phyloP scores from a whole-genome alignment of 331 rosid genomes.

The Spiraea crenata region DNA sequence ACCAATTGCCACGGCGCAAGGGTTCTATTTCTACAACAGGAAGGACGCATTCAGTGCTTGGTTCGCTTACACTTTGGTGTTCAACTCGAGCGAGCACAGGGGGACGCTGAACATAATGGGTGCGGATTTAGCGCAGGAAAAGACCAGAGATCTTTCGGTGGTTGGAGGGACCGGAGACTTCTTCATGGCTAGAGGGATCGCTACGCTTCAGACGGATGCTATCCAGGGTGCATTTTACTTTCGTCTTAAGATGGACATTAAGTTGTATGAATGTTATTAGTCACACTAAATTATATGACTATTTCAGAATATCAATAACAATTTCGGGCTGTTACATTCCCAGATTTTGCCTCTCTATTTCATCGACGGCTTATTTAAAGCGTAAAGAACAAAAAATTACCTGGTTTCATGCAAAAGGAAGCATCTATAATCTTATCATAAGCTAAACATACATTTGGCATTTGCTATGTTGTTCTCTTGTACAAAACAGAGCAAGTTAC shows the following conservation, averaged over 20 bases:
- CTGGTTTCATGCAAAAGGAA: too few relatives aligned
- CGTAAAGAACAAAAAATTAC: too few relatives aligned
- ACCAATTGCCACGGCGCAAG: conserved; percentile 30
- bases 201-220: conserved; percentile 34
- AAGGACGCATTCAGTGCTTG: conserved; percentile 36
- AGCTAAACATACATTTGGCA: too few relatives aligned
- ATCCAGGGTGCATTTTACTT: conserved; percentile 23
- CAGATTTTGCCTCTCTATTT: too few relatives aligned
- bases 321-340: too few relatives aligned
- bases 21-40: conserved; percentile 44
- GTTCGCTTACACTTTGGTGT: conserved; percentile 35
- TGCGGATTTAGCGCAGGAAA: conserved; percentile 24
- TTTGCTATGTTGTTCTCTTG: too few relatives aligned
- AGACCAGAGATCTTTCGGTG: conserved; percentile 45
- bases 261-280: conserved; percentile 33
- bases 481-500: too few relatives aligned
- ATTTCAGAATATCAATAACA: too few relatives aligned
- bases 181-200: conserved; percentile 43
- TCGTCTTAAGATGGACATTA: conserved; percentile 43
- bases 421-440: too few relatives aligned
- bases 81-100: conserved; percentile 32
- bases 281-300: background rate
- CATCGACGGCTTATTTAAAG: too few relatives aligned
- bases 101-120: conserved; percentile 37
- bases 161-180: conserved; percentile 47